Evolutionary conservation across 768 basidiomycete genomes (phyloP).

Genomic region (Boletus vinaceobasis): DNA sequence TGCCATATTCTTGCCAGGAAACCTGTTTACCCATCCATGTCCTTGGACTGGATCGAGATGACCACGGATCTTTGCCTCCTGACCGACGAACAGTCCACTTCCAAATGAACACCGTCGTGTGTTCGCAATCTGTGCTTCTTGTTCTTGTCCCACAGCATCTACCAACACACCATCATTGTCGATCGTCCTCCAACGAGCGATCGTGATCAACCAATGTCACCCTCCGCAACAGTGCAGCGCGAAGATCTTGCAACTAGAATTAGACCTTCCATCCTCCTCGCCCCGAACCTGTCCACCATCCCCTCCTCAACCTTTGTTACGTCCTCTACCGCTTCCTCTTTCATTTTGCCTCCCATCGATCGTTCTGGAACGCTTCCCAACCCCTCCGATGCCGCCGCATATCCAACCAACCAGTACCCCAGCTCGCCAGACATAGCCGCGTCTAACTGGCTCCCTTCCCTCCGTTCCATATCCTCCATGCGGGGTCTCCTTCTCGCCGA

Average conservation of each 20-base stretch:
- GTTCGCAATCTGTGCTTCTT: background rate
- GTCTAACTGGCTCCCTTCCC: constrained; percentile 21
- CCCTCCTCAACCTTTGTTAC: constrained; percentile 24
- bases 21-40: background rate
- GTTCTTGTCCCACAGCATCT: constrained; percentile 13
- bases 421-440: constrained; percentile 1
- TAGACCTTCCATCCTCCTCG: constrained; percentile 17
- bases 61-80: constrained; percentile 2
- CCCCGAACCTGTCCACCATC: constrained; percentile 26
- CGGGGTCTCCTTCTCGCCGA: constrained; percentile 47
- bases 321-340: constrained; percentile 25
- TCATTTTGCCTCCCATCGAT: constrained; percentile 15
- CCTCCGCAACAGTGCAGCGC: background rate
- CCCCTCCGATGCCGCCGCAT: constrained; percentile 22
- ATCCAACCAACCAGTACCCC: constrained; percentile 1
- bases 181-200: constrained; percentile 8
- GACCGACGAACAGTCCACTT: constrained; percentile 13
- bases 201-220: constrained; percentile 16
- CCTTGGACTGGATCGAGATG: constrained; percentile 17
- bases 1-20: constrained; percentile 1
- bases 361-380: constrained; percentile 12
- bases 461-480: constrained; percentile 42
- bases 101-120: constrained; percentile 19
- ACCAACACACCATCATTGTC: background rate
- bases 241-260: constrained; percentile 1